Base-by-base conservation (phyloP, 1,284 basidiomycete genomes). In the Ceratobasidium sp. region DNA sequence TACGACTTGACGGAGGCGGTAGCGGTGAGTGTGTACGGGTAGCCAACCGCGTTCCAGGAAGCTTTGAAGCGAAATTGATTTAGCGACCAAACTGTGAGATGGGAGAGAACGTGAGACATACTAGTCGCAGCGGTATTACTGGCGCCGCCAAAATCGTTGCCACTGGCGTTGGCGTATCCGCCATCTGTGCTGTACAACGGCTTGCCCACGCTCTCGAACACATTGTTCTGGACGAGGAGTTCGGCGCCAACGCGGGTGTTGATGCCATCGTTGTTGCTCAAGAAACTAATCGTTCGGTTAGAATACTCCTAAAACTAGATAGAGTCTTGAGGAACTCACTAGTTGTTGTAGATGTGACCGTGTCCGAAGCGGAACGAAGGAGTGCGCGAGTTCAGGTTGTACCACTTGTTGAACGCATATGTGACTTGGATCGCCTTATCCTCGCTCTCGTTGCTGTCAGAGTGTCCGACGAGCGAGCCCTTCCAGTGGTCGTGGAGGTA, bases 401-500 rank as follows among this genome's bases (percentile, higher is more conserved):
- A 67, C 75, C 63, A 50, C 30, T 50, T 35, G 63, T 50, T 47
- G 43, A 26, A 71, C 1, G 67, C 52, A 30, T 71, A 71, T n/a
- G 73, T 74, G 21, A 74, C 73, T 28, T 57, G 73, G 28, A 74
- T 54, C 8, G 54, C 67, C 52, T 50, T 52, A 47, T 79, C 73
- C 47, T 74, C 73, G 44, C 46, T 54, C 46, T 63, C 82, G 75
- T 84, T 83, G 77, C 73, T 81, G 77, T 84, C 83, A 41, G 83
- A 83, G 80, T 84, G 84, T 21, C 83, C 83, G 69, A 85, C 79
- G 63, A 84, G 81, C 18, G 80, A 82, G 23, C 77, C 81, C 77
- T 84, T 84, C 82, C 82, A 84, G 79, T 85, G 84, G 75, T 81
- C 78, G 75, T 83, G 80, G 70, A 84, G 77, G 77, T 83, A 82